Percentiles rank a stretch among this genome's conserved stretches.
These are phyloP conservation scores for Chalciporus chontae DNA, from an alignment of 768 basidiomycete genomes.

Conservation along the genomic window DNA sequence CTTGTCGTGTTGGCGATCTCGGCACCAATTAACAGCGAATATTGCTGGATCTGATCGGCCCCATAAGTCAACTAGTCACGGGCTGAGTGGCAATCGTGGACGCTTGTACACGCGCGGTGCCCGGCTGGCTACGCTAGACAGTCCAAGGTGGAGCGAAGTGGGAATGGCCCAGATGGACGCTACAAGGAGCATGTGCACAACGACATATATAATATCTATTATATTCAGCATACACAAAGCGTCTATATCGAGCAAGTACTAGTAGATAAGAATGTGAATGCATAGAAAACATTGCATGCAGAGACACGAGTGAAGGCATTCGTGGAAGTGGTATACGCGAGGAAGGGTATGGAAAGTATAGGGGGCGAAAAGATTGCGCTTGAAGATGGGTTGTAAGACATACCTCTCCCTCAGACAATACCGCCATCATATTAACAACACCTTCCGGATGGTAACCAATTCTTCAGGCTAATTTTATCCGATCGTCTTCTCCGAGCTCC, in stretches of 20 bases:
- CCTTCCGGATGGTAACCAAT: constrained; percentile 58
- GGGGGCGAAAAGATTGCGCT: constrained; percentile 9
- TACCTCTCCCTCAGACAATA: constrained; percentile 12
- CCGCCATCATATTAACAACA: constrained; percentile 54
- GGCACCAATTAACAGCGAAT: neutral
- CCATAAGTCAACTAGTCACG: no score
- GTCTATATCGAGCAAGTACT: constrained; percentile 22
- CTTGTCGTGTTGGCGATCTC: no score
- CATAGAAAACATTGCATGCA: constrained; percentile 11
- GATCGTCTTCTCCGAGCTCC: constrained; percentile 55
- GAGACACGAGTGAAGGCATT: constrained; percentile 3
- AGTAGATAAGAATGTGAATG: constrained; percentile 17
- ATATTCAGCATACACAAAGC: constrained; percentile 9
- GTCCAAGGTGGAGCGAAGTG: no score
- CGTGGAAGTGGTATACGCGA: constrained; percentile 16
- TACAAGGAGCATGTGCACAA: no score
- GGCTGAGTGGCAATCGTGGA: no score
- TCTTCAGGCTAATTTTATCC: constrained; percentile 58
- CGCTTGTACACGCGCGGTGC: neutral
- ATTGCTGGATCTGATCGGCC: neutral
- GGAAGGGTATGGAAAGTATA: constrained; percentile 26
- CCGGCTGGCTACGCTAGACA: neutral
- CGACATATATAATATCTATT: neutral
- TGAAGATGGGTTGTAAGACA: constrained; percentile 5
- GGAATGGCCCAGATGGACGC: no score